Evolutionary conservation across 768 basidiomycete species (phyloP).

Genomic region (Russula virescens): DNA sequence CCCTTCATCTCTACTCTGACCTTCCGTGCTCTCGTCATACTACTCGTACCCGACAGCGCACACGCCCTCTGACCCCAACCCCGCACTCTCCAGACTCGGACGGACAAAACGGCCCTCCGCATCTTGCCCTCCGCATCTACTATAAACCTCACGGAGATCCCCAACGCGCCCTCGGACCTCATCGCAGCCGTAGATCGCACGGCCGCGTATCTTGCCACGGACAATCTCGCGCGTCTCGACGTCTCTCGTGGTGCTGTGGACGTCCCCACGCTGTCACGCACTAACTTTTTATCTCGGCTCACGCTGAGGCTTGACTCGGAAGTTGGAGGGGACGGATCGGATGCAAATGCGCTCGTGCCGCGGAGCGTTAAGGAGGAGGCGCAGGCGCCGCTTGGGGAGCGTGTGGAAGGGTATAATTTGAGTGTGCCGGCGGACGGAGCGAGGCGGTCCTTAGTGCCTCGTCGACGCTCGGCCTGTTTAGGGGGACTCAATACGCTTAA

Average conservation of each 20-base stretch:
- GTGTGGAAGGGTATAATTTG: slow-evolving; percentile 44
- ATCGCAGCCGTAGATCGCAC: slow-evolving; percentile 51
- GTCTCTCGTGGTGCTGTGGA: slow-evolving; percentile 46
- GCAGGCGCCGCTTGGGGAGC: slow-evolving; percentile 30
- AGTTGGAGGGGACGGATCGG: no score
- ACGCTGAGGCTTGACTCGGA: slow-evolving; percentile 41
- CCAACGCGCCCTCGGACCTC: slow-evolving; percentile 49
- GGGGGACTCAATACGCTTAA: slow-evolving; percentile 51
- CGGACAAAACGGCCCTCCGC: slow-evolving; percentile 30
- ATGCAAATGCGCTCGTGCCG: no score
- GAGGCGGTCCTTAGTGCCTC: slow-evolving; percentile 38
- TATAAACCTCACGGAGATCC: slow-evolving; percentile 40
- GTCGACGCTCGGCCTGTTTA: slow-evolving; percentile 43
- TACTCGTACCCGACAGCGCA: slow-evolving; percentile 25
- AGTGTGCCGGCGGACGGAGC: slow-evolving; percentile 33
- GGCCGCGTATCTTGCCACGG: slow-evolving; percentile 33
- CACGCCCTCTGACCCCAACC: slow-evolving; percentile 38
- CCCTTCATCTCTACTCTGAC: no score
- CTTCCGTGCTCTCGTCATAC: neutral
- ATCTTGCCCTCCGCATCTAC: slow-evolving; percentile 44
- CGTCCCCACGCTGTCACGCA: no score
- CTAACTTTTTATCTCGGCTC: slow-evolving; percentile 27
- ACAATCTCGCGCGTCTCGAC: slow-evolving; percentile 54
- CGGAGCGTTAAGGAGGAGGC: slow-evolving; percentile 33
- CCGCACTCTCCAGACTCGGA: slow-evolving; percentile 25